Percentiles rank a stretch among this genome's conserved stretches.
These are phyloP conservation scores for Mortierella sp. DNA, from an alignment of 371 early-diverging fungal genomes.

Conservation along the genomic window DNA sequence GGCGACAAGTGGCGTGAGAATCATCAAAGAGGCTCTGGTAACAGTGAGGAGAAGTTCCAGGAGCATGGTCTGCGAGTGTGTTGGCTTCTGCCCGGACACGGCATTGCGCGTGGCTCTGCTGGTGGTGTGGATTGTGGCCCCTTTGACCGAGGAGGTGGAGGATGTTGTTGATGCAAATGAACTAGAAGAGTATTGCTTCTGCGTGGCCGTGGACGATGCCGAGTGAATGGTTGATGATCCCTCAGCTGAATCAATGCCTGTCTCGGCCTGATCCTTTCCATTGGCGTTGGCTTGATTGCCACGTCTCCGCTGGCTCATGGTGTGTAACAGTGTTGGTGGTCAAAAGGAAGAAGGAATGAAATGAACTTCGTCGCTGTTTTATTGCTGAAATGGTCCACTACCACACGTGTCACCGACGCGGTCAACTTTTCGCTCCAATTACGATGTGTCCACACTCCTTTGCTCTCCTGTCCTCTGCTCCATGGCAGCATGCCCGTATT, in stretches of 20 bases:
- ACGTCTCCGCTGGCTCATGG: slow-evolving; percentile 30
- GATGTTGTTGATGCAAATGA: slow-evolving; percentile 8
- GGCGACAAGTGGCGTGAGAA: slow-evolving; percentile 55
- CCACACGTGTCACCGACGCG: too few species aligned
- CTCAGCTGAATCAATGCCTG: neutral
- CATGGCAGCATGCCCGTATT: too few species aligned
- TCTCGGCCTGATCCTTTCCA: slow-evolving; percentile 1
- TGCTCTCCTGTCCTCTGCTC: too few species aligned
- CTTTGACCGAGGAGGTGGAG: slow-evolving; percentile 2
- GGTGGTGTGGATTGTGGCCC: neutral
- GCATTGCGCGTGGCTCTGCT: neutral
- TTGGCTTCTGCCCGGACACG: slow-evolving; percentile 10
- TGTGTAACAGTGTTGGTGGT: too few species aligned
- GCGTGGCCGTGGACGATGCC: slow-evolving; percentile 3
- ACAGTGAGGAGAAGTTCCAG: slow-evolving; percentile 51
- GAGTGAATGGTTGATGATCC: slow-evolving; percentile 8
- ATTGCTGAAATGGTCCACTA: too few species aligned
- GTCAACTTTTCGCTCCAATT: too few species aligned
- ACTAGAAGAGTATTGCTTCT: too few species aligned
- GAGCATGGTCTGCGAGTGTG: slow-evolving; percentile 44
- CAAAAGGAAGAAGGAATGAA: too few species aligned
- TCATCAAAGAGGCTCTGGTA: slow-evolving; percentile 49
- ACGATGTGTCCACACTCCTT: too few species aligned
- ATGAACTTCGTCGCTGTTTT: too few species aligned
- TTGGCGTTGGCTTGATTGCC: slow-evolving; percentile 14